Percentiles rank a stretch among this genome's conserved stretches.
phyloP scores from a whole-genome alignment of 2,329 filamentous ascomycete genomes.

The Onygenales sp. region DNA sequence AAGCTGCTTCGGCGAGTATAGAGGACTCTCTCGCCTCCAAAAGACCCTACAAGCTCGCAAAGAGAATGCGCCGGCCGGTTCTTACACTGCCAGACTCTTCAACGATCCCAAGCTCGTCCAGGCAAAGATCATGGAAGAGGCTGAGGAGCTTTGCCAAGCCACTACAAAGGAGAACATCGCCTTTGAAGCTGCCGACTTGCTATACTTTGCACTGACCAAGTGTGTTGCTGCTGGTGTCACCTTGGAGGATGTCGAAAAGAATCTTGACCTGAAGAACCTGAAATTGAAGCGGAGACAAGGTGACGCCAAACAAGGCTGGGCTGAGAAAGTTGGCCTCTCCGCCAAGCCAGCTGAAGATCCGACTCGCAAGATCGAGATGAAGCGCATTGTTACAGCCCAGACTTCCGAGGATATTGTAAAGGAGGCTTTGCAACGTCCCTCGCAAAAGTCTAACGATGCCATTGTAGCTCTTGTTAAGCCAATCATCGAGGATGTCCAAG shows the following conservation, averaged over 20 bases:
- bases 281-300: constrained; percentile 91
- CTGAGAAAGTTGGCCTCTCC: constrained; percentile 64
- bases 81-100: constrained; percentile 89
- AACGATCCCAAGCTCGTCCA: constrained; percentile 79
- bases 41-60: constrained; percentile 79
- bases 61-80: constrained; percentile 71
- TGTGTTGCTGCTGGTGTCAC: constrained; percentile 76
- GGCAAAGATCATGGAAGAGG: constrained; percentile 98
- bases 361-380: constrained; percentile 67
- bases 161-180: constrained; percentile 73
- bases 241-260: constrained; percentile 81
- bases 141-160: constrained; percentile 86
- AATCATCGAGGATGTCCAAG: constrained; percentile 80
- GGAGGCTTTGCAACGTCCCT: constrained; percentile 73
- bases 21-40: constrained; percentile 73
- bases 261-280: constrained; percentile 84
- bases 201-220: constrained; percentile 92
- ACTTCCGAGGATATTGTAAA: constrained; percentile 57
- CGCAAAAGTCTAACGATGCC: constrained; percentile 86
- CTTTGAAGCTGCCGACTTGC: constrained; percentile 87
- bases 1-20: constrained; percentile 82
- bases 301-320: constrained; percentile 90
- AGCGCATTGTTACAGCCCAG: constrained; percentile 59
- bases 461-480: constrained; percentile 86
- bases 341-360: constrained; percentile 42